These are phyloP conservation scores for Retiboletus flavoniger DNA, from an alignment of 1,284 basidiomycete species.

Conservation along the genomic window DNA sequence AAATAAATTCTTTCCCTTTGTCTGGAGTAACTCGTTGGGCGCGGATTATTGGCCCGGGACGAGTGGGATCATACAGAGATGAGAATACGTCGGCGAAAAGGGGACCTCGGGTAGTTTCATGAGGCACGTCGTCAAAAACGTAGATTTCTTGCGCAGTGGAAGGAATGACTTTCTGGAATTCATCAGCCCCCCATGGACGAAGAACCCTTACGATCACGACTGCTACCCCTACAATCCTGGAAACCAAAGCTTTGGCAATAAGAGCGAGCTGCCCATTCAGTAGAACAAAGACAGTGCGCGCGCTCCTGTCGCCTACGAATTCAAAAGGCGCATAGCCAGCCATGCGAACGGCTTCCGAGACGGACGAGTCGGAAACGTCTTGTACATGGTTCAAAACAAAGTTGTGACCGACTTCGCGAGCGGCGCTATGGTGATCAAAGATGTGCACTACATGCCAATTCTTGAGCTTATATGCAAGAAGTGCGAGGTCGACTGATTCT, in stretches of 20 bases:
- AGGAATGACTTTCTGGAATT: slow-evolving; percentile 60
- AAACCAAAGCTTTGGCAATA: slow-evolving; percentile 51
- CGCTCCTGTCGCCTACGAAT: slow-evolving; percentile 60
- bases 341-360: slow-evolving; percentile 49
- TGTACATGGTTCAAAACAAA: slow-evolving; percentile 36
- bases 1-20: slow-evolving; percentile 53
- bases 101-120: slow-evolving; percentile 57
- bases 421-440: slow-evolving; percentile 72
- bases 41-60: slow-evolving; percentile 47
- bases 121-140: slow-evolving; percentile 74
- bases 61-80: slow-evolving; percentile 48
- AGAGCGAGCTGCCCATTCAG: slow-evolving; percentile 72
- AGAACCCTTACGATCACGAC: slow-evolving; percentile 71
- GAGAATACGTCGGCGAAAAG: slow-evolving; percentile 76
- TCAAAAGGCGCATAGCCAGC: slow-evolving; percentile 67
- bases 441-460: slow-evolving; percentile 71
- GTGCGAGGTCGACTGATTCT: slow-evolving; percentile 72
- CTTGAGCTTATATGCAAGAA: slow-evolving; percentile 63
- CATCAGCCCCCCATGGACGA: slow-evolving; percentile 70
- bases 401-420: slow-evolving; percentile 66
- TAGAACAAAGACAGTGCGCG: slow-evolving; percentile 59
- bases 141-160: slow-evolving; percentile 55
- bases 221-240: slow-evolving; percentile 50
- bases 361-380: slow-evolving; percentile 30
- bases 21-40: slow-evolving; percentile 59